Evolutionary conservation across 2,329 filamentous ascomycete genomes (phyloP), one percentile per base, ranked within the genome.

Genomic region (Aspergillus arachidicola): DNA sequence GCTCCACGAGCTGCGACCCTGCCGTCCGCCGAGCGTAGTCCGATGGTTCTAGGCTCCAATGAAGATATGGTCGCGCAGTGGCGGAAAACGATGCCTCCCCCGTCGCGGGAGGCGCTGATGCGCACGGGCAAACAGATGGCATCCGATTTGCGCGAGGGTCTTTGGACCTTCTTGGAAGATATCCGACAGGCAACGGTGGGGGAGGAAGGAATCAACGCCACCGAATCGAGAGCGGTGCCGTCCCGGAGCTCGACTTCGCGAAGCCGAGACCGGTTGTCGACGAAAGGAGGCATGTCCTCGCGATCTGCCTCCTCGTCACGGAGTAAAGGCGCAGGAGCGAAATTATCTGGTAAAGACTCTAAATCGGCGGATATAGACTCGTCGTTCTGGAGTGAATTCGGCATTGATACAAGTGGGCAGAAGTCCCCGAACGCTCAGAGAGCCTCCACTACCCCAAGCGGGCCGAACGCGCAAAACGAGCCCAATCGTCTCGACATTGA

Each of bases 81-180:
- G 76, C 77, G 76, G 38, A 78, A 75, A 56, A 79, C 76, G n/a
- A 71, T 81, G 66, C 79, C 77, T 9, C 75, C 79, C 9, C 74
- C 81, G 12, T 80, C 83, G 32, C 78, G 82, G 19, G 85, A 87
- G 51, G 76, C 80, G n/a, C 73, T 88, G 46, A 75, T 87, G 63
- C 82, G 78, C 71, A 86, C 80, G 60, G 82, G 83, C 63, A 93
- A 93, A 74, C 92, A 95, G 76, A 89, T 97, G 78, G 91, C 94
- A 19, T 91, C 92, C 64, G 95, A 97, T 78, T 89, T 99, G 77
- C 92, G 90, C 75, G 88, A 95, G 58, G 94, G 95, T 2, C 81
- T 99, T 56, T 94, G 91, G 88, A 97, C 92, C 1, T 99, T 99
- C 78, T 88, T 97, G 64, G 95, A 98, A 76, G 95, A 99, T 74